phyloP scores from a whole-genome alignment of 2,329 filamentous ascomycete genomes.

The Cyphellophora europaea region DNA sequence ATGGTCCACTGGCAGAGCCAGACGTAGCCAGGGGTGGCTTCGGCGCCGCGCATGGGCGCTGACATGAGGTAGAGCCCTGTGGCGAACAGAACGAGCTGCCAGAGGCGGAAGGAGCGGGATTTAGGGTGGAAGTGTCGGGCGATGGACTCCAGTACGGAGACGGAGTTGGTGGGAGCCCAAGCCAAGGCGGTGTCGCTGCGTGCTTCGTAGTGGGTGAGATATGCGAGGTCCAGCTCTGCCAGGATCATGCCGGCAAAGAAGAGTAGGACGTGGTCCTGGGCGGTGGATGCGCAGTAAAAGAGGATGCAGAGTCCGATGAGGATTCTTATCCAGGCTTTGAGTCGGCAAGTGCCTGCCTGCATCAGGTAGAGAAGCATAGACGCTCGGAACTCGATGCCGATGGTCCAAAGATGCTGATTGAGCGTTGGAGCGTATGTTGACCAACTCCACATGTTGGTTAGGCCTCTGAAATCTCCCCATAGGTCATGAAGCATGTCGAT shows the following conservation, averaged over 20 bases:
- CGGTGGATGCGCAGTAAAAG: conserved; percentile 3
- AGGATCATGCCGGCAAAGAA: conserved; percentile 13
- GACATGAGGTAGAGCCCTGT: conserved; percentile 4
- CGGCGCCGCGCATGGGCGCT: background rate
- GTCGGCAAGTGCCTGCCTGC: conserved; percentile 9
- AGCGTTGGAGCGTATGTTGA: conserved; percentile 20
- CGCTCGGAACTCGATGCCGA: conserved; percentile 35
- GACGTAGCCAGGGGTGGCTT: background rate
- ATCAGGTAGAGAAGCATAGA: conserved; percentile 23
- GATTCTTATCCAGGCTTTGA: conserved; percentile 7
- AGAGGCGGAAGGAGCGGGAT: conserved; percentile 2
- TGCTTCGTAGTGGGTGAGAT: background rate
- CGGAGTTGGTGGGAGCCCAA: background rate
- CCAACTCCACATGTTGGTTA: background rate
- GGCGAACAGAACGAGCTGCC: conserved; percentile 4
- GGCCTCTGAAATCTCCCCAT: background rate
- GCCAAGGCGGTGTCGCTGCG: background rate
- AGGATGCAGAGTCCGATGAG: conserved; percentile 1
- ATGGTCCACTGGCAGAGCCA: background rate
- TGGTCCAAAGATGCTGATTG: conserved; percentile 38
- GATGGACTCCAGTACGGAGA: too few relatives aligned
- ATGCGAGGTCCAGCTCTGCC: conserved; percentile 13
- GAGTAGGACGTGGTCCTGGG: conserved; percentile 7
- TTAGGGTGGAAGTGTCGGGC: background rate
- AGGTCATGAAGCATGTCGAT: conserved; percentile 1